Evolutionary conservation across 2,329 filamentous ascomycete genomes (phyloP), one percentile per base, ranked within the genome.

Genomic region (Aspergillus piperis): DNA sequence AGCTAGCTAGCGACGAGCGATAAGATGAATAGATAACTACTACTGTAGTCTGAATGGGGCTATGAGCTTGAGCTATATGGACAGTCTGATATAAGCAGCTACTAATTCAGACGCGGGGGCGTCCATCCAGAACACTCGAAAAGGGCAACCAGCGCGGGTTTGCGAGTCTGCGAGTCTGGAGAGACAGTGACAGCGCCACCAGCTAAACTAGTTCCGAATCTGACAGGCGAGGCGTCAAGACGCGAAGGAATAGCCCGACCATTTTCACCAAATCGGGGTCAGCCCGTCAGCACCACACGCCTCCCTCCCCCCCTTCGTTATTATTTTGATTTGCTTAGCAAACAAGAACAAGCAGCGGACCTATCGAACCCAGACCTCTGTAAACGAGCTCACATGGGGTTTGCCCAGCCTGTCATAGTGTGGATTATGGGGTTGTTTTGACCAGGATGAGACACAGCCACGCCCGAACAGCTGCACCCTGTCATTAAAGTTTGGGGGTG

Each of bases 371-470:
- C 13, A 15, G 44, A 15, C 11, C 32, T 36, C 21, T 49, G 5
- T n/a, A 23, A 13, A 54, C 25, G 27, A 38, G 49, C 49, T 50
- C 49, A 32, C 17, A 27, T 52, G 30, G 25, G 10, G 23, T 23
- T 15, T 23, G 52, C 23, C 52, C 52, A 38, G 41, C 19, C 23
- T 38, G 50, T 59, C 57, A 59, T 39, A 38, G 50, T 53, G 41
- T 48, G 25, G 58, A 51, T 30, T 30, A 30, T 54, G 59, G 58
- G 11, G 32, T 36, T 36, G 32, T 13, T 36, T 36, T 49, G 55
- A 21, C 52, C 52, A 54, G 52, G 41, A 30, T 44, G 27, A 42
- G 30, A 61, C 61, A 60, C 61, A 62, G 58, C 61, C 61, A 62
- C 61, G 32, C 41, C 54, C 54, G 44, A 53, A 47, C 32, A 36